Evolutionary conservation across 2,329 filamentous ascomycete genomes (phyloP).

Genomic region (Fusarium nisikadoi): DNA sequence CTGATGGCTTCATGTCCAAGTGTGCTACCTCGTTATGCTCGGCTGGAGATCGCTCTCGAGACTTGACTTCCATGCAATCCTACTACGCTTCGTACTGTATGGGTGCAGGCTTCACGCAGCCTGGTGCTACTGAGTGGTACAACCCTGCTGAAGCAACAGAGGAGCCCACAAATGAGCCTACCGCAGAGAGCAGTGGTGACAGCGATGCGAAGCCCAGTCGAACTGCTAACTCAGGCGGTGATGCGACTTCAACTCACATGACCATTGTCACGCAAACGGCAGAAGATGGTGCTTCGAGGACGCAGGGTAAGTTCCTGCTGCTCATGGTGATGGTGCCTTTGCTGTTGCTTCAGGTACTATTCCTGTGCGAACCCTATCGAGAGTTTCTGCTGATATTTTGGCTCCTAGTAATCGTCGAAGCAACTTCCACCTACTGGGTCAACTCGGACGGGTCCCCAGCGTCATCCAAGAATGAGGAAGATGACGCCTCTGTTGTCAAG

Average conservation of each 20-base stretch:
- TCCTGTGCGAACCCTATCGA: not conserved
- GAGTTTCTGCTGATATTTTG: conserved; percentile 2
- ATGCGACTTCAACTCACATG: conserved; percentile 37
- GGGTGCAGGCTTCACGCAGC: conserved; percentile 41
- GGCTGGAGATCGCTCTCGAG: conserved; percentile 36
- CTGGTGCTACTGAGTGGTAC: conserved; percentile 42
- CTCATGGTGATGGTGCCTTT: conserved; percentile 41
- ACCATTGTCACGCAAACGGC: conserved; percentile 43
- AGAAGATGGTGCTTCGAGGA: conserved; percentile 36
- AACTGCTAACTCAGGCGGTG: conserved; percentile 30
- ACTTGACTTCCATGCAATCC: conserved; percentile 42
- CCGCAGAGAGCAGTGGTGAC: not conserved
- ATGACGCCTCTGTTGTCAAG: conserved; percentile 19
- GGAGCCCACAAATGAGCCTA: conserved; percentile 28
- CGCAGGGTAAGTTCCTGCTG: conserved; percentile 46
- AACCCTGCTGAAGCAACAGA: conserved; percentile 37
- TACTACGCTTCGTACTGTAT: conserved; percentile 45
- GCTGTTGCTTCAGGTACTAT: conserved; percentile 45
- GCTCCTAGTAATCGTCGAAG: conserved; percentile 39
- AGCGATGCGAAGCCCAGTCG: conserved; percentile 32
- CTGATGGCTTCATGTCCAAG: conserved; percentile 34
- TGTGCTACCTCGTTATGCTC: conserved; percentile 36
- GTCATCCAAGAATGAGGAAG: conserved; percentile 14
- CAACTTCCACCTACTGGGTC: conserved; percentile 39
- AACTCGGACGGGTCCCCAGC: conserved; percentile 36